Conservation (phyloP, 2,329 filamentous ascomycete species). For the Trichoderma sp. region DNA sequence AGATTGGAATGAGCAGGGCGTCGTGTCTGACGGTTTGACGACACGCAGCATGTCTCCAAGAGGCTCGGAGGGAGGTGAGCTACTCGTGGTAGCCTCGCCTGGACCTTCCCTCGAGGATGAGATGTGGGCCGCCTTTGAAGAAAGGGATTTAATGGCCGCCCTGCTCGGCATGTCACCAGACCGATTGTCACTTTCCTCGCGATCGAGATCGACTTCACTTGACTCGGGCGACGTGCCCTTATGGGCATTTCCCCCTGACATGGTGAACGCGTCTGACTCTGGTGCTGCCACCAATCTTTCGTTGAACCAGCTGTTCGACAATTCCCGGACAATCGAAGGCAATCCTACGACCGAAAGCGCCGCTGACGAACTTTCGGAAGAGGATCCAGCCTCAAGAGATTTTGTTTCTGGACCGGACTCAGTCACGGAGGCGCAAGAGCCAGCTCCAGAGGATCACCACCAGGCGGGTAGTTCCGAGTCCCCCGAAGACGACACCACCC, state of each 20-base stretch:
- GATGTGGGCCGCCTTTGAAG: not conserved
- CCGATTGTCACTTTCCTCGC: not conserved
- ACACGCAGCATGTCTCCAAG: not conserved
- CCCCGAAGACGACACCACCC: constrained; percentile 4
- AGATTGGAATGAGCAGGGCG: constrained; percentile 9
- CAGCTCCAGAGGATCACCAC: not conserved
- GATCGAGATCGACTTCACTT: constrained; percentile 3
- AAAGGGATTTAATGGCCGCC: not conserved
- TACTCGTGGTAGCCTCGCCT: not conserved
- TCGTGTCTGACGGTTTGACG: not conserved
- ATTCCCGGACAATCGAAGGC: not conserved
- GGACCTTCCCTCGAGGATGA: constrained; percentile 10
- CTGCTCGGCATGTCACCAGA: constrained; percentile 7
- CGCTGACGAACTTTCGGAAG: not conserved
- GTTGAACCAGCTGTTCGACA: constrained; percentile 17
- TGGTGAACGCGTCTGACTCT: not conserved
- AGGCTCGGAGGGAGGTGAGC: not conserved
- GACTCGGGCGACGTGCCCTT: constrained; percentile 1
- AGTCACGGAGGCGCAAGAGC: constrained; percentile 17
- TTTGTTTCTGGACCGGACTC: not conserved
- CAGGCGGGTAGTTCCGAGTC: constrained; percentile 9
- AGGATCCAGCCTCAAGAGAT: not conserved
- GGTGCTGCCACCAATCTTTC: constrained; percentile 6
- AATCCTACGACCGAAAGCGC: constrained; percentile 7
- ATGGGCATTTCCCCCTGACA: constrained; percentile 14